A percentile compares a stretch with the other conserved stretches of the same genome.
These are phyloP conservation scores for Boechera retrofracta DNA, from an alignment of 345 rosid genomes.

Conservation along the genomic window DNA sequence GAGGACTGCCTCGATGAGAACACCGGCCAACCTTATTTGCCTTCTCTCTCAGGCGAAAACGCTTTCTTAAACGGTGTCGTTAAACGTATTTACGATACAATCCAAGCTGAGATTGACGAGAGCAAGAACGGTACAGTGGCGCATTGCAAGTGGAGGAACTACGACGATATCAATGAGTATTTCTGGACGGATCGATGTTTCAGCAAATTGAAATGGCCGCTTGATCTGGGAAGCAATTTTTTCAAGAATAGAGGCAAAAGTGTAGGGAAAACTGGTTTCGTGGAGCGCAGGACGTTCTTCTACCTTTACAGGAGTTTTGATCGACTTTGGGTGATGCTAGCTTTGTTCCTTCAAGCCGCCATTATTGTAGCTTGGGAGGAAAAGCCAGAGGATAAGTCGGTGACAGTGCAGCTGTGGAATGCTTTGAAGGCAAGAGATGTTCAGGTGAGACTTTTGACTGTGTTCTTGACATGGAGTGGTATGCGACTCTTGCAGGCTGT, in stretches of 20 bases:
- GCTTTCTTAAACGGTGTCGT: slow-evolving; percentile 66
- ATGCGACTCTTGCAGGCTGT: slow-evolving; percentile 82
- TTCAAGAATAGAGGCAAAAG: slow-evolving; percentile 55
- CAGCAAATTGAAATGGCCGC: slow-evolving; percentile 72
- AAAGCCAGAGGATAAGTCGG: slow-evolving; percentile 44
- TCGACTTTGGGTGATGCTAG: slow-evolving; percentile 74
- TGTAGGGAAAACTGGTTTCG: slow-evolving; percentile 87
- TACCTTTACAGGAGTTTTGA: slow-evolving; percentile 84
- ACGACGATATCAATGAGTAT: slow-evolving; percentile 86
- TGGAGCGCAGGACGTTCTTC: slow-evolving; percentile 91
- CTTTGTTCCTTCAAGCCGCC: slow-evolving; percentile 75
- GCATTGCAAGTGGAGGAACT: slow-evolving; percentile 92
- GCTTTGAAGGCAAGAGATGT: slow-evolving; percentile 59
- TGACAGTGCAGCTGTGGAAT: slow-evolving; percentile 52
- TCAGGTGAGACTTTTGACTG: slow-evolving; percentile 65
- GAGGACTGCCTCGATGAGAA: slow-evolving; percentile 70
- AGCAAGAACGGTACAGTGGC: slow-evolving; percentile 76
- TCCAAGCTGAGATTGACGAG: slow-evolving; percentile 59
- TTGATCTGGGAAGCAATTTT: slow-evolving; percentile 55
- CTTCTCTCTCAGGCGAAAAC: slow-evolving; percentile 59
- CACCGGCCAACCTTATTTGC: slow-evolving; percentile 65
- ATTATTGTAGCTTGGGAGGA: slow-evolving; percentile 78
- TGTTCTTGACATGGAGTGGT: slow-evolving; percentile 88
- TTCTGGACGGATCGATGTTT: slow-evolving; percentile 94
- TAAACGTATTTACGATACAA: slow-evolving; percentile 69